Conservation (phyloP, 306 rosid genomes). For the Geum urbanum region DNA sequence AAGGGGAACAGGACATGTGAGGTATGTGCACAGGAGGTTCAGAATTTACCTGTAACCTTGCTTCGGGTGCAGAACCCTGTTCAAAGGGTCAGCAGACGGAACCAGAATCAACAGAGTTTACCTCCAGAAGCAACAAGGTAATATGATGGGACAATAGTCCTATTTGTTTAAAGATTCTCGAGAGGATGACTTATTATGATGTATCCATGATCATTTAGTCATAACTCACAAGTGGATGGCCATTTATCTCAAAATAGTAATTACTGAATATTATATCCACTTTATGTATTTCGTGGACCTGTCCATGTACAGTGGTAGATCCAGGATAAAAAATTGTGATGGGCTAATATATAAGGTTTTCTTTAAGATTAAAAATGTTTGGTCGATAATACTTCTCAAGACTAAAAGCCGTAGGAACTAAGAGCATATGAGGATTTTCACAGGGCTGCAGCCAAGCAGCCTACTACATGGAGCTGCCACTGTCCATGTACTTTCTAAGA, state of each 20-base stretch:
- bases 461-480: no score
- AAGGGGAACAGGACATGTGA: constrained; percentile 89
- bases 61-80: constrained; percentile 62
- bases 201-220: not conserved
- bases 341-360: no score
- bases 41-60: constrained; percentile 88
- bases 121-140: constrained; percentile 69
- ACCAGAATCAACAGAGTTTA: constrained; percentile 38
- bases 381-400: no score
- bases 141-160: constrained; percentile 1
- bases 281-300: not conserved
- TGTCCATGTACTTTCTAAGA: not conserved
- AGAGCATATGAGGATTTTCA: no score
- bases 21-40: constrained; percentile 78
- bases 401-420: no score
- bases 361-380: no score
- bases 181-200: not conserved
- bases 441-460: no score
- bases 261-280: not conserved
- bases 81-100: constrained; percentile 45
- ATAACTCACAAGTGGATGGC: not conserved
- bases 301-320: not conserved
- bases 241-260: not conserved
- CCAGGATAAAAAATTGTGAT: no score
- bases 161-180: not conserved